phyloP scores from a whole-genome alignment of 2,329 filamentous ascomycete species.

The Beauveria medogensis region DNA sequence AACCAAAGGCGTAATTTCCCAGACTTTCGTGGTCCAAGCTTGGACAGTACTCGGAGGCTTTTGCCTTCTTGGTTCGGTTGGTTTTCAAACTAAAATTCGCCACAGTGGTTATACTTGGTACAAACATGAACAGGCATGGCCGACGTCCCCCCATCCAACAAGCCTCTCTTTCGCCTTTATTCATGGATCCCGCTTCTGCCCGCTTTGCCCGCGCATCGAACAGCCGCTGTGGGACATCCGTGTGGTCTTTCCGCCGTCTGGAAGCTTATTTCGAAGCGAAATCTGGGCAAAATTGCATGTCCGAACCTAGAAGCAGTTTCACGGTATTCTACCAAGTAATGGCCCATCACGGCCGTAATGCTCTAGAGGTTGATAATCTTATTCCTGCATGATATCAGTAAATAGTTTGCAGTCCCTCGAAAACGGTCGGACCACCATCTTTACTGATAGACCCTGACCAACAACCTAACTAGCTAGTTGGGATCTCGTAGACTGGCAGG shows the following conservation, averaged over 20 bases:
- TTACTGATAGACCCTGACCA: not conserved
- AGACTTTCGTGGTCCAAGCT: not conserved
- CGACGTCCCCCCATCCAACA: too few relatives aligned
- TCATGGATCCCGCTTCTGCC: too few relatives aligned
- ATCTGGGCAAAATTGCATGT: not conserved
- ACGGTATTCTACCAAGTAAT: too few relatives aligned
- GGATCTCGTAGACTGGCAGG: not conserved
- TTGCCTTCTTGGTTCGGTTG: not conserved
- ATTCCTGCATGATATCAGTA: not conserved
- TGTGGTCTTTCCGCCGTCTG: not conserved
- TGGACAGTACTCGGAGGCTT: not conserved
- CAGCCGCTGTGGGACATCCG: conserved; percentile 9
- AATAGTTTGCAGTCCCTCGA: not conserved
- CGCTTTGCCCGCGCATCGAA: not conserved
- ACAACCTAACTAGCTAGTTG: not conserved
- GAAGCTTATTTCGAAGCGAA: not conserved
- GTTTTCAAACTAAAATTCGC: not conserved
- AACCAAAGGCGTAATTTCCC: conserved; percentile 1
- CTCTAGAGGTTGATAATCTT: too few relatives aligned
- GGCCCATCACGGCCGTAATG: too few relatives aligned
- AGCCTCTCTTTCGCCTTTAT: too few relatives aligned
- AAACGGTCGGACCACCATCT: not conserved
- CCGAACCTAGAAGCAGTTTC: too few relatives aligned
- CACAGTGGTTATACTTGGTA: too few relatives aligned
- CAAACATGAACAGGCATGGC: too few relatives aligned